Base-by-base conservation (phyloP, 2,329 filamentous ascomycete species). In the Acrocalymma vagum region DNA sequence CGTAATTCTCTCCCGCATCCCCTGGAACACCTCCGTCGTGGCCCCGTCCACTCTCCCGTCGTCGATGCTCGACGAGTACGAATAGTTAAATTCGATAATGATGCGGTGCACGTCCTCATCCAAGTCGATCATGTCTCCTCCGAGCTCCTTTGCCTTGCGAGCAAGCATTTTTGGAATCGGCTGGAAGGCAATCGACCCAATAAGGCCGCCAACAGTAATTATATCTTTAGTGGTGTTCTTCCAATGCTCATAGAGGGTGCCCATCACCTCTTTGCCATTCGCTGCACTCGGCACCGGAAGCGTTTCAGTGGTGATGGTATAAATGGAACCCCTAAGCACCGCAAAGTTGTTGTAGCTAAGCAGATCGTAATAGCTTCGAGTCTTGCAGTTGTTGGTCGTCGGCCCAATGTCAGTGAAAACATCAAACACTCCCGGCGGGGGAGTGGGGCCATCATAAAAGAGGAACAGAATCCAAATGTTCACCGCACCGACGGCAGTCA, bases 381-480 rank as follows among this genome's bases (percentile, higher is more conserved):
- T 74, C 63, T 77, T 76, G 45, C 70, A 71, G 29, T 64, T 73
- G 56, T 80, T 77, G 20, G 67, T 55, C 3, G 65, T 41, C 2
- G 73, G 71, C 0, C 60, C 53, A 33, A 82, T 72, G 28, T 67
- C 65, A 3, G 76, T 74, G 62, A 86, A 86, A 40, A 75, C 74
- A 46, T 77, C 72, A 40, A 86, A 85, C 3, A 80, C 74, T 6
- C 71, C 76, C 1, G 68, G 56, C 0, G 82, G 81, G 0, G 76
- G 76, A 34, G 67, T 64, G 0, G 76, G 75, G 1, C 79, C 83
- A 60, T 86, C 80, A 60, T 85, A 86, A 69, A 83, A 85, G 23
- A 83, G 59, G 63, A 85, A 85, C 44, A 86, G 63, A 42, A 82
- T 73, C 79, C 80, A 84, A 14, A 78, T 70, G 45, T 83, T 72